Base-by-base conservation (phyloP, 805 yeast genomes). In the Suhomyces tanzawaensis region DNA sequence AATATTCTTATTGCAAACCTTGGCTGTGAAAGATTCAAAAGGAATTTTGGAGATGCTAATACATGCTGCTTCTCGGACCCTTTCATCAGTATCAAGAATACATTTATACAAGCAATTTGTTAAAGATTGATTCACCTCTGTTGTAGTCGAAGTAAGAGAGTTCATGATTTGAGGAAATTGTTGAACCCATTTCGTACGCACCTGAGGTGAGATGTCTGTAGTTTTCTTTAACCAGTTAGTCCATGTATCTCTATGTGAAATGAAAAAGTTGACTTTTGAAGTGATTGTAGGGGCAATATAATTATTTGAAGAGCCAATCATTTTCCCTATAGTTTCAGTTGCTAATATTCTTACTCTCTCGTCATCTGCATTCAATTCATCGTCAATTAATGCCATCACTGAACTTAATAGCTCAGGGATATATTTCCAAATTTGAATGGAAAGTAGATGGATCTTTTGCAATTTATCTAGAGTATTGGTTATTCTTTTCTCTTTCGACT, bases 341-440 rank as follows among this genome's bases (percentile, higher is more conserved):
- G 95, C 89, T 37, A 83, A 58, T 0, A 71, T 54, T 45, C 96
- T 72, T 14, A 85, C 68, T 12, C 67, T 58, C 21, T 76, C 79
- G 46, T 80, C 76, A 29, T 82, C 85, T 0, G 95, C 87, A 41
- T 78, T 79, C 29, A 89, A 62, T 47, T 89, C 95, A 50, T 85
- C 88, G 47, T 85, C 86, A 3, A 89, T 65, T 36, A 86, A 73
- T 0, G 95, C 93, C 71, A 85, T 77, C 0, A 85, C 83, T 1
- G 93, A 77, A 3, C 76, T 71, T 8, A 86, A 66, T 15, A 85
- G 62, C 32, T 84, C 93, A 0, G 96, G 96, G 0, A 80, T 81
- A 36, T 76, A 71, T 48, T 70, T 76, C 96, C 96, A 90, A 2
- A 89, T 64, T 42, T 81, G 82, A 2, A 81, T 62, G 0, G 82